A percentile compares a stretch with the other conserved stretches of the same genome.
These are phyloP conservation scores for Trichoderma koningiopsis DNA, from an alignment of 2,329 filamentous ascomycete genomes.

Conservation along the genomic window DNA sequence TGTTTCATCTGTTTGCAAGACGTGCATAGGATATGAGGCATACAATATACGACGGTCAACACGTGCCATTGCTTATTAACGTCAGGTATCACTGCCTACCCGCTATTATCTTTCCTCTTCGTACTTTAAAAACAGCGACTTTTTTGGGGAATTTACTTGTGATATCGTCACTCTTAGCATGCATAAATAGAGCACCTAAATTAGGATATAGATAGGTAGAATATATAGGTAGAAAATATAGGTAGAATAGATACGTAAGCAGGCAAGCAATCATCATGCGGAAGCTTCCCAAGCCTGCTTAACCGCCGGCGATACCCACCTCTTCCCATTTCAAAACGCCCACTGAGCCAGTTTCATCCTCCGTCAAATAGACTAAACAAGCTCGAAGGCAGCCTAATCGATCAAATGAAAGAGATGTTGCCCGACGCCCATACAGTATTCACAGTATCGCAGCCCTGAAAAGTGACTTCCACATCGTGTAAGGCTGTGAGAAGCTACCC, in stretches of 20 bases:
- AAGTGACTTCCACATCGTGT: not conserved
- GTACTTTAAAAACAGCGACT: accelerated
- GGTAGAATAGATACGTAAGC: too few species aligned
- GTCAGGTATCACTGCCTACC: not conserved
- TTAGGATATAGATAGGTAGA: not conserved
- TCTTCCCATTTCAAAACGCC: not conserved
- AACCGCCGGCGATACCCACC: not conserved
- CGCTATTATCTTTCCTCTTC: not conserved
- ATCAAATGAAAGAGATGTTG: not conserved
- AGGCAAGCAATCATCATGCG: not conserved
- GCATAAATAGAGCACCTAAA: too few species aligned
- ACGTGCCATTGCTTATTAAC: not conserved
- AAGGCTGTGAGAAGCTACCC: not conserved
- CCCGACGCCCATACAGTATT: constrained; percentile 16
- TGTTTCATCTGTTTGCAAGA: not conserved
- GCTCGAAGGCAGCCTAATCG: not conserved
- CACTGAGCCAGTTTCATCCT: not conserved
- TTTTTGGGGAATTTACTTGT: not conserved
- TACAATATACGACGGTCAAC: not conserved
- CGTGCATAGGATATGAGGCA: not conserved
- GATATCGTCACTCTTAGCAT: not conserved
- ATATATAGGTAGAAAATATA: not conserved
- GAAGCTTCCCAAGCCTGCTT: not conserved
- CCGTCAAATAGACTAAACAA: not conserved
- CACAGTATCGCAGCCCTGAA: not conserved